A percentile compares a stretch with the other conserved stretches of the same genome.
Conservation (phyloP, 2,329 filamentous ascomycete genomes). For the Pseudodiploospora longispora region DNA sequence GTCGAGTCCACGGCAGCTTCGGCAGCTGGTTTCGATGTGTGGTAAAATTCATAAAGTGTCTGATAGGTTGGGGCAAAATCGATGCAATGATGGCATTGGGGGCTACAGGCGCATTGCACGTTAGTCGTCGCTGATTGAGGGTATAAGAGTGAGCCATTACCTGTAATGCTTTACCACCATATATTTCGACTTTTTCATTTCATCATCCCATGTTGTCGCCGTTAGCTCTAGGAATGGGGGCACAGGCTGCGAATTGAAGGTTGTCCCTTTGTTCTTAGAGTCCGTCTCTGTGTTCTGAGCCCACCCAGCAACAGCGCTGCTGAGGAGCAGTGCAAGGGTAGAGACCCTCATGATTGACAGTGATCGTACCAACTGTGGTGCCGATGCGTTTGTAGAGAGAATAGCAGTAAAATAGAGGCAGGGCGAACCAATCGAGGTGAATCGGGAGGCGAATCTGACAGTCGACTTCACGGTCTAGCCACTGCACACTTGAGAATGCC, state of each 20-base stretch:
- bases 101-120: conserved; percentile 31
- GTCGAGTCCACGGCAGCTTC: conserved; percentile 44
- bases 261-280: conserved; percentile 34
- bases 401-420: too few species aligned
- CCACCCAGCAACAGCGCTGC: neutral
- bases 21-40: conserved; percentile 69
- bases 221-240: conserved; percentile 57
- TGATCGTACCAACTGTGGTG: neutral
- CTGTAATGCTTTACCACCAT: conserved; percentile 59
- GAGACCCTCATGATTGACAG: conserved; percentile 24
- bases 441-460: too few species aligned
- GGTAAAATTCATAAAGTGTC: conserved; percentile 90
- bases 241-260: conserved; percentile 61
- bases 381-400: neutral
- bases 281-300: conserved; percentile 16
- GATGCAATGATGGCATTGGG: conserved; percentile 64
- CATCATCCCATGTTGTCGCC: conserved; percentile 47
- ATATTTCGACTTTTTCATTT: conserved; percentile 45
- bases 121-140: conserved; percentile 12
- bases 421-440: too few species aligned
- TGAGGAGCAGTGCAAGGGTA: conserved; percentile 35
- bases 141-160: conserved; percentile 28
- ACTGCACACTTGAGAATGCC: too few species aligned
- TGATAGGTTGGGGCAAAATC: conserved; percentile 78
- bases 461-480: too few species aligned